A percentile compares a stretch with the other conserved stretches of the same genome.
Evolutionary conservation across 2,329 filamentous ascomycete genomes (phyloP).

Genomic region (Stromatinia cepivora): DNA sequence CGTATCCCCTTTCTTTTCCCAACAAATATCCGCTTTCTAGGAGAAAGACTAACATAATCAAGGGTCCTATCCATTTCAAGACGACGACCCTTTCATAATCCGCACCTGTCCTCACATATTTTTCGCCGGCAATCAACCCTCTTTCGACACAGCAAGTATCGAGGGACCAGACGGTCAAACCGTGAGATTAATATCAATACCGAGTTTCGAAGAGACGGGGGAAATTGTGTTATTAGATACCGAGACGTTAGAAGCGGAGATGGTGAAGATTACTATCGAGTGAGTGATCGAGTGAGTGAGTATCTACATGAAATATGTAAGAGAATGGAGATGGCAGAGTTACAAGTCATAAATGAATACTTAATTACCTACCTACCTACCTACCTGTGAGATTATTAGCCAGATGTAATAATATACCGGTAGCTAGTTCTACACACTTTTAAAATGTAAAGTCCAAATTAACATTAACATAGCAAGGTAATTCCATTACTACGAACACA

Average conservation of each 20-base stretch:
- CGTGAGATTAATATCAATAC: constrained; percentile 79
- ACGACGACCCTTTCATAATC: constrained; percentile 87
- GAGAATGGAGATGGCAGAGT: not conserved
- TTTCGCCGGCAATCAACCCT: constrained; percentile 82
- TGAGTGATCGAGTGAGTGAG: not conserved
- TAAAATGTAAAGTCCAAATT: too few relatives aligned
- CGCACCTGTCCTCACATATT: constrained; percentile 85
- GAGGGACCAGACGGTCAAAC: constrained; percentile 65
- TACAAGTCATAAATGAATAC: not conserved
- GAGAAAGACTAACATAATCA: constrained; percentile 20
- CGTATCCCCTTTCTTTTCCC: not conserved
- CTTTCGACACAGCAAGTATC: constrained; percentile 71
- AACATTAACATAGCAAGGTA: too few relatives aligned
- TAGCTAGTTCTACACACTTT: not conserved
- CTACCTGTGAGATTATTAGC: not conserved
- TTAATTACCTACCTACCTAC: not conserved
- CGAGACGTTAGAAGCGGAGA: constrained; percentile 68
- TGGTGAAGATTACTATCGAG: constrained; percentile 35
- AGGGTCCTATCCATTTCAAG: constrained; percentile 97
- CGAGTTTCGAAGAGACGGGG: constrained; percentile 74
- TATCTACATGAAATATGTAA: not conserved
- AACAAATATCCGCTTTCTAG: not conserved
- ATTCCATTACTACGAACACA: too few relatives aligned
- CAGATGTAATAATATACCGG: not conserved
- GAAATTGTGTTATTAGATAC: constrained; percentile 82